Evolutionary conservation across 371 early-diverging fungal species (phyloP).

Genomic region (Mortierella sp.): DNA sequence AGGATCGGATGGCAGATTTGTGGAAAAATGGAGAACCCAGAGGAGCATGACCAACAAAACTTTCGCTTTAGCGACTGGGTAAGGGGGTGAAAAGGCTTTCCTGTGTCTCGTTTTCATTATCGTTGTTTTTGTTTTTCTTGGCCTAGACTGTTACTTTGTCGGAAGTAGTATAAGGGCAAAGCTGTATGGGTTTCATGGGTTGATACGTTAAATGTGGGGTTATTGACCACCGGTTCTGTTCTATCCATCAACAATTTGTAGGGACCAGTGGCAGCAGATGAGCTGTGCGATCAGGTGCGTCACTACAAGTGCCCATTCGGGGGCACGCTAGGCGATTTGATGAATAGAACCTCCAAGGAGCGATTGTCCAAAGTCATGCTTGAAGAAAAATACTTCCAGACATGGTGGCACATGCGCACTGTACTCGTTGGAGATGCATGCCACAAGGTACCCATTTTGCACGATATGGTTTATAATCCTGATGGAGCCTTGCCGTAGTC

Average conservation of each 20-base stretch:
- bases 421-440: constrained; percentile 37
- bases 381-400: constrained; percentile 32
- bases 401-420: constrained; percentile 25
- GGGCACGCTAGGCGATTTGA: constrained; percentile 25
- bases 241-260: background rate
- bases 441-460: constrained; percentile 26
- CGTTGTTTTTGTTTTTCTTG: no score
- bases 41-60: constrained; percentile 22
- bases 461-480: no score
- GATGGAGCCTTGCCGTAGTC: no score
- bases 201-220: no score
- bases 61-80: constrained; percentile 32
- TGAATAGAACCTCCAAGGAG: constrained; percentile 16
- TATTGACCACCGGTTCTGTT: background rate
- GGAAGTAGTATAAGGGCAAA: no score
- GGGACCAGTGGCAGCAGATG: constrained; percentile 22
- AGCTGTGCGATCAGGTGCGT: constrained; percentile 25
- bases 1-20: constrained; percentile 26
- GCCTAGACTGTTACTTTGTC: no score
- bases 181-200: no score
- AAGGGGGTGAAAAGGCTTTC: background rate
- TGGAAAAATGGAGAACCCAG: constrained; percentile 27
- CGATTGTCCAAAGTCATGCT: constrained; percentile 28
- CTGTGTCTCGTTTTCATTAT: no score
- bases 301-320: constrained; percentile 28